These are phyloP conservation scores for Blastocrithidia nonstop DNA, from an alignment of 208 protist genomes.

Conservation along the genomic window DNA sequence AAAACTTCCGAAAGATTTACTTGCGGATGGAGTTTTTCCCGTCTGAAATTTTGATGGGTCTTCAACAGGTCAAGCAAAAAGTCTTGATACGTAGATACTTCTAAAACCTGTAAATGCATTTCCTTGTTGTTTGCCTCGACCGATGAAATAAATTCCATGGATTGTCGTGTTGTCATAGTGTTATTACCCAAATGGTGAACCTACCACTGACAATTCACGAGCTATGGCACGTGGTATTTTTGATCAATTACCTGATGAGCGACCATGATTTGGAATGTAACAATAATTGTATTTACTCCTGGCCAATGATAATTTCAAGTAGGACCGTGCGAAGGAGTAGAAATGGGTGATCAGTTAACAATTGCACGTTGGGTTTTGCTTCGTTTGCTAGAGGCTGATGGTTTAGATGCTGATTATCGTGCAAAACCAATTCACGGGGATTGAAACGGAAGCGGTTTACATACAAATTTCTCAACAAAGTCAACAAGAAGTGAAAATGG, in stretches of 20 bases:
- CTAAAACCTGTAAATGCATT: slow-evolving; percentile 83
- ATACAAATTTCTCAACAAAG: slow-evolving; percentile 96
- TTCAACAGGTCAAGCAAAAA: slow-evolving; percentile 61
- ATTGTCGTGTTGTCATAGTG: slow-evolving; percentile 85
- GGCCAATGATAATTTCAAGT: slow-evolving; percentile 97
- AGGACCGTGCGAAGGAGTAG: slow-evolving; percentile 76
- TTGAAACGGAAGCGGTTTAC: slow-evolving; percentile 96
- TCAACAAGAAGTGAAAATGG: slow-evolving; percentile 67
- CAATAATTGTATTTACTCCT: slow-evolving; percentile 87
- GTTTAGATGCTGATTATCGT: slow-evolving; percentile 65
- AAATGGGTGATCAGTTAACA: slow-evolving; percentile 90
- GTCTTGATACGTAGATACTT: slow-evolving; percentile 68
- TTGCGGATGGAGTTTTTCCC: slow-evolving; percentile 64
- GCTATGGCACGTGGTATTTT: slow-evolving; percentile 72
- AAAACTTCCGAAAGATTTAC: slow-evolving; percentile 51
- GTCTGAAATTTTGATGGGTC: slow-evolving; percentile 97
- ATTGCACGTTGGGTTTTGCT: slow-evolving; percentile 88
- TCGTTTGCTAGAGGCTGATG: slow-evolving; percentile 48
- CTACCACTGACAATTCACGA: slow-evolving; percentile 86
- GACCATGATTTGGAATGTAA: slow-evolving; percentile 80
- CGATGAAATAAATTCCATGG: slow-evolving; percentile 70
- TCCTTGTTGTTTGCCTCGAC: slow-evolving; percentile 47
- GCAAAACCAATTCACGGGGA: slow-evolving; percentile 93
- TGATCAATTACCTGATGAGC: slow-evolving; percentile 46
- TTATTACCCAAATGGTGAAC: slow-evolving; percentile 80